phyloP scores from a whole-genome alignment of 2,329 filamentous ascomycete genomes.

The Ceratocystis albifundus region DNA sequence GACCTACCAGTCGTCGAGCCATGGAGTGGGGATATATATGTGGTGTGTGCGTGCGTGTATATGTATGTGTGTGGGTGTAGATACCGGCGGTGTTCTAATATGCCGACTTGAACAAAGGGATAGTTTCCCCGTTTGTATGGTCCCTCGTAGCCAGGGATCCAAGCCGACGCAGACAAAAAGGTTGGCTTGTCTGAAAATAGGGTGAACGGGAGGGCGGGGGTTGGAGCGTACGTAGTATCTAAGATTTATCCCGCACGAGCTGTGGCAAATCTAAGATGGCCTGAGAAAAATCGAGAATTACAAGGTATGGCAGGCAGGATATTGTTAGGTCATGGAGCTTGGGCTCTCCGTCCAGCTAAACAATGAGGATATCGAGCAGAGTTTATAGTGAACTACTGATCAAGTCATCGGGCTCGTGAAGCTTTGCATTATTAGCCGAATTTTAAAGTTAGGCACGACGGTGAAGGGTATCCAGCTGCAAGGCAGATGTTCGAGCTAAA shows the following conservation, averaged over 20 bases:
- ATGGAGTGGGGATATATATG: constrained; percentile 6
- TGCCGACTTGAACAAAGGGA: neutral
- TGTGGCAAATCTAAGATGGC: neutral
- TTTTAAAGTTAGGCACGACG: neutral
- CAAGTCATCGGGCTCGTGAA: constrained; percentile 4
- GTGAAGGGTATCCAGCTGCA: neutral
- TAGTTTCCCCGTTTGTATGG: neutral
- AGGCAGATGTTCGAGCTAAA: neutral
- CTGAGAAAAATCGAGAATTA: neutral
- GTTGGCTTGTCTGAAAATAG: neutral
- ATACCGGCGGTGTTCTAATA: neutral
- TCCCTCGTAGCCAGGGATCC: neutral
- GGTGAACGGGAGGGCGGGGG: neutral
- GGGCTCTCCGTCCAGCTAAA: neutral
- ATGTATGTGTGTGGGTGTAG: neutral
- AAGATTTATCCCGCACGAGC: neutral
- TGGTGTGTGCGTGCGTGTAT: no score
- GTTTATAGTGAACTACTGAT: constrained; percentile 4
- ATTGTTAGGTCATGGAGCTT: neutral
- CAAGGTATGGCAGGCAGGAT: neutral
- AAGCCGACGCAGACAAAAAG: neutral
- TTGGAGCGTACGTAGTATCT: no score
- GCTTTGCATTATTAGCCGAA: neutral
- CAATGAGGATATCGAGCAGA: neutral
- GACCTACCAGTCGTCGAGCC: constrained; percentile 20